phyloP scores from a whole-genome alignment of 1,284 basidiomycete species.

The Naganishia liquefaciens region DNA sequence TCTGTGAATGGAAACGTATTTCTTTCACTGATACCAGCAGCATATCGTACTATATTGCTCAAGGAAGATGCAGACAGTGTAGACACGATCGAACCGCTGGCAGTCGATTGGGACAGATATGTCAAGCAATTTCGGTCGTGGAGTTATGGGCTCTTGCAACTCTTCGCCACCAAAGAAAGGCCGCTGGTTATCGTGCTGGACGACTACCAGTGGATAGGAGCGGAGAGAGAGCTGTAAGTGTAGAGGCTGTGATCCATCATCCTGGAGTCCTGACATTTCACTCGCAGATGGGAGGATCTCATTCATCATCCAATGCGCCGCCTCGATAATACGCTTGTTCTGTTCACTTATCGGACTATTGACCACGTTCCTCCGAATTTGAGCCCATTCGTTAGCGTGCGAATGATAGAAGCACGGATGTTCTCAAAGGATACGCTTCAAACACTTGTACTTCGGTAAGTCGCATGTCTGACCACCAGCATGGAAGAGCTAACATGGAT shows the following conservation, averaged over 20 bases:
- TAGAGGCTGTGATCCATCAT: not conserved
- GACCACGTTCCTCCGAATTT: slow-evolving; percentile 12
- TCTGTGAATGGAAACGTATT: slow-evolving; percentile 42
- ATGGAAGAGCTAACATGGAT: not conserved
- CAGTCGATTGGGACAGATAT: slow-evolving; percentile 32
- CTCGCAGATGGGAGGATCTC: slow-evolving; percentile 34
- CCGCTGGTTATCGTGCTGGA: slow-evolving; percentile 49
- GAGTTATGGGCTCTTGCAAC: slow-evolving; percentile 43
- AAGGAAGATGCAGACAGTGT: slow-evolving; percentile 6
- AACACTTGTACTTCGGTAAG: slow-evolving; percentile 17
- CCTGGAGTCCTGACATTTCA: not conserved
- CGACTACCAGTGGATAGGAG: slow-evolving; percentile 48
- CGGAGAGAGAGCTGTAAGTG: slow-evolving; percentile 36
- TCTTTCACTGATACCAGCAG: slow-evolving; percentile 40
- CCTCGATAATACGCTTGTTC: slow-evolving; percentile 38
- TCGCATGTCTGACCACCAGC: not conserved
- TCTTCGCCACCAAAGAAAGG: slow-evolving; percentile 43
- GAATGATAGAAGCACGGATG: not conserved
- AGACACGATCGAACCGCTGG: slow-evolving; percentile 4
- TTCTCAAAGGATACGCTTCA: slow-evolving; percentile 21
- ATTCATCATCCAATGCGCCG: slow-evolving; percentile 31
- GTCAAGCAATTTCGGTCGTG: slow-evolving; percentile 38
- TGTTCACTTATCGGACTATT: slow-evolving; percentile 40
- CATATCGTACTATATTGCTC: slow-evolving; percentile 39
- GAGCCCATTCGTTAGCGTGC: not conserved